Evolutionary conservation across 495 filamentous ascomycete genomes (phyloP), one percentile per base, ranked within the genome.

Genomic region (Hypoxylon lenormandii): DNA sequence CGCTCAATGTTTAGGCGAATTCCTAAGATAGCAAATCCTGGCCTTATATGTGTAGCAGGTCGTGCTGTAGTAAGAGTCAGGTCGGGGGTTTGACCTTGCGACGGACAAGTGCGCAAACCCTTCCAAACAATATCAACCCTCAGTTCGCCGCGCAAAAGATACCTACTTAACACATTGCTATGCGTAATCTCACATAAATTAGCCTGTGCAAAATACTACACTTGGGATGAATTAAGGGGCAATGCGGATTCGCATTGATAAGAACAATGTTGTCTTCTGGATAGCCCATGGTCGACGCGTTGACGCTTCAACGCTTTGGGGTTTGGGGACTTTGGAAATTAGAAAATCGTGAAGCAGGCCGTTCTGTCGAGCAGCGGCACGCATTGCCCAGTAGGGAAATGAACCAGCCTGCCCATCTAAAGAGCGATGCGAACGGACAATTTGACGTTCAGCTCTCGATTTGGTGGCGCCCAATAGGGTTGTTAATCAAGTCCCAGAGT

Each of bases 401-500:
- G 56, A 65, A 37, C 40, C 67, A 60, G 56, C 45, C n/a, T n/a
- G n/a, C n/a, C n/a, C n/a, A n/a, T n/a, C n/a, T 26, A 21, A 42
- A 53, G 58, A 66, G 50, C 61, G 50, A 11, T 58, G 51, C 45
- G 37, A 36, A 36, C 57, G 61, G 50, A 36, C 52, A 21, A 4
- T 60, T 60, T 48, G 18, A 55, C 13, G 48, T 42, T 59, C 46
- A 71, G 40, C 51, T 60, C 28, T 36, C 16, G 21, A 6, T 48
- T 42, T 48, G 38, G 61, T 66, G 68, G 67, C 67, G 51, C 28
- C 68, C 68, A 71, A 71, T 71, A 18, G 33, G 58, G 5, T 52
- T 48, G 23, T 28, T 15, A 40, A 62, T 66, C 40, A 13, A 37
- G 68, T 62, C 62, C 68, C 68, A 53, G 57, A 66, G 52, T 66